Evolutionary conservation across 495 filamentous ascomycete species (phyloP), one percentile per base, ranked within the genome.

Genomic region (Lasiosphaeriaceae sp.): DNA sequence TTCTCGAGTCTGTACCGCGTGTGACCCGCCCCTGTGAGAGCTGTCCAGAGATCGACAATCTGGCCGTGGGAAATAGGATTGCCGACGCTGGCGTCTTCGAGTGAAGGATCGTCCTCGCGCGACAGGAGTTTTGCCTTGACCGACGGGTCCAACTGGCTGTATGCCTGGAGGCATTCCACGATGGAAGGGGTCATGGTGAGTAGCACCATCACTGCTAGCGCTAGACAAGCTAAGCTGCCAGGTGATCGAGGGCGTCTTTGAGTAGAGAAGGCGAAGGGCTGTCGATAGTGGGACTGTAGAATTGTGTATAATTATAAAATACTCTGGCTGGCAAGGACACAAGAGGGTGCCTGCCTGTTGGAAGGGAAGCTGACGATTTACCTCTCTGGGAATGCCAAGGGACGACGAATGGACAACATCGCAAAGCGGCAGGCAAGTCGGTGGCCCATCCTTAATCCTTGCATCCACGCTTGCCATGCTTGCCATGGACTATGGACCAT

Each of bases 1-100:
- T 67, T 60, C 59, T 90, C 85, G 14, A 96, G 75, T 29, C 66
- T 69, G 61, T 74, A 74, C 37, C 68, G 45, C 48, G 61, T 26
- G 45, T 59, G 17, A 11, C 64, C 58, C 45, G 67, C 58, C 41
- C 59, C 50, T 37, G 70, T 74, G 29, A 92, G 74, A n/a, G 71
- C 62, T 58, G 74, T 83, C 48, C 86, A 84, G 3, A 95, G 64
- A 24, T 81, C 74, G 57, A 96, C 77, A n/a, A 96, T 70, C 55
- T 95, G 86, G 12, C 76, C 74, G 71, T 96, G 92, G 12, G 90
- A 86, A 58, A 96, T 89, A 16, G 92, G 89, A 0, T 82, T 81
- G 39, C 88, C 85, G 24, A 82, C 60, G 29, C 73, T 65, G 8
- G 80, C 69, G 11, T 82, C 64, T 29, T 75, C 61, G 31, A 82